Base-by-base conservation (phyloP, 2,329 filamentous ascomycete species). In the Zymoseptoria ardabiliae region DNA sequence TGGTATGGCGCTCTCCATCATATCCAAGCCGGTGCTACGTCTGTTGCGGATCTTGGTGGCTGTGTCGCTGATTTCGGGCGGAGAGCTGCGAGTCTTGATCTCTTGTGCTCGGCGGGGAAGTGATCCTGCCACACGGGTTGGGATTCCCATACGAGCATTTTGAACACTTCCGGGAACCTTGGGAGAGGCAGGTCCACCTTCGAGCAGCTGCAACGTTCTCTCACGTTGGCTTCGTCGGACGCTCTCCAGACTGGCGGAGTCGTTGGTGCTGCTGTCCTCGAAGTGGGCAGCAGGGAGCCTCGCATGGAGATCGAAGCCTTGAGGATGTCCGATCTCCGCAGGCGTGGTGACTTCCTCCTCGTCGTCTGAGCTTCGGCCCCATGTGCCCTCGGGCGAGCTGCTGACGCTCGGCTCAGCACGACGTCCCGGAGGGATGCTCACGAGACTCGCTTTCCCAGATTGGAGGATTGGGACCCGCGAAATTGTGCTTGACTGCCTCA, bases 271-370 rank as follows among this genome's bases (percentile, higher is more conserved):
- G 11, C 35, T 45, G 35, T 45, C 17, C 17, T 45, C 35, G 35
- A n/a, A 2, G 17, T 6, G 13, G 7, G 50, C 17, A 13, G 50
- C 23, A 49, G 25, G 19, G 23, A n/a, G 35, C 21, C 25, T 7
- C 49, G 53, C 48, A 35, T 8, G 19, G 41, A 19, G 52, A 50
- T 19, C 23, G 51, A 9, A 53, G 30, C 5, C 17, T 11, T 48
- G 21, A 55, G 56, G 52, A 41, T 59, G 57, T 58, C 58, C 21
- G 53, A 59, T 22, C 35, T 45, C 35, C 35, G 13, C 35, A 23
- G 67, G 66, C 9, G 66, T 69, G n/a, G 54, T 59, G 21, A 67
- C 48, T 51, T 68, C 67, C 41, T 69, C 67, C 52, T 66, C 63
- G 13, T 68, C 68, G 8, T 61, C 61, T 10, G 63, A 62, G 50